Evolutionary conservation across 805 yeast species (phyloP).

Genomic region (Cephaloascus fragrans): DNA sequence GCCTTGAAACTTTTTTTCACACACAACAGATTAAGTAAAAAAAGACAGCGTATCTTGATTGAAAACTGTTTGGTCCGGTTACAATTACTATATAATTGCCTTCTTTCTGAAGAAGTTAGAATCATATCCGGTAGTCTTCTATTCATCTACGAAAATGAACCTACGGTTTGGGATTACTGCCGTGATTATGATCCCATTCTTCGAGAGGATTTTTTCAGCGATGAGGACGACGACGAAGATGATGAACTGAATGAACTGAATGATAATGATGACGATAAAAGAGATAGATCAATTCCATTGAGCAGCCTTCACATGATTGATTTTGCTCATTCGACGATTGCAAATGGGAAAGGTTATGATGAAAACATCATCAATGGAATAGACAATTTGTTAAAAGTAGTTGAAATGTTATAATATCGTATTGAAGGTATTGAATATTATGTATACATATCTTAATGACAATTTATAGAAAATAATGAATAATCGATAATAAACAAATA

Average conservation of each 20-base stretch:
- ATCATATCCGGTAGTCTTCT: conserved; percentile 66
- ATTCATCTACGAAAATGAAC: conserved; percentile 65
- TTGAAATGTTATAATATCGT: conserved; percentile 23
- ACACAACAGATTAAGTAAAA: conserved; percentile 17
- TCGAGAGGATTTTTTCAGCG: conserved; percentile 14
- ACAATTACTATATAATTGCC: conserved; percentile 54
- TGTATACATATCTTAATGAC: background rate
- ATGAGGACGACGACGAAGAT: conserved; percentile 17
- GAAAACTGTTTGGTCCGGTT: conserved; percentile 46
- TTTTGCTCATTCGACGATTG: conserved; percentile 75
- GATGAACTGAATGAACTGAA: too few species aligned
- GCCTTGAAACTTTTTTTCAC: conserved; percentile 40
- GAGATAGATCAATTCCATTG: conserved; percentile 18
- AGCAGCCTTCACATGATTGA: conserved; percentile 69
- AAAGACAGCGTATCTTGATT: conserved; percentile 26
- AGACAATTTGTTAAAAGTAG: conserved; percentile 41
- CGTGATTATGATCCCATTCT: conserved; percentile 28
- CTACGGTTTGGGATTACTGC: conserved; percentile 35
- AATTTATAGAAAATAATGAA: background rate
- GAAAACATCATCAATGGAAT: conserved; percentile 64
- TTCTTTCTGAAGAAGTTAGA: conserved; percentile 53
- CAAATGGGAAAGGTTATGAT: conserved; percentile 60
- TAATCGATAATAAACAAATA: background rate
- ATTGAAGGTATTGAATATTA: conserved; percentile 2
- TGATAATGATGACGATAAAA: conserved; percentile 12